Evolutionary conservation across 2,329 filamentous ascomycete species (phyloP).

Genomic region (Dothistroma pini): DNA sequence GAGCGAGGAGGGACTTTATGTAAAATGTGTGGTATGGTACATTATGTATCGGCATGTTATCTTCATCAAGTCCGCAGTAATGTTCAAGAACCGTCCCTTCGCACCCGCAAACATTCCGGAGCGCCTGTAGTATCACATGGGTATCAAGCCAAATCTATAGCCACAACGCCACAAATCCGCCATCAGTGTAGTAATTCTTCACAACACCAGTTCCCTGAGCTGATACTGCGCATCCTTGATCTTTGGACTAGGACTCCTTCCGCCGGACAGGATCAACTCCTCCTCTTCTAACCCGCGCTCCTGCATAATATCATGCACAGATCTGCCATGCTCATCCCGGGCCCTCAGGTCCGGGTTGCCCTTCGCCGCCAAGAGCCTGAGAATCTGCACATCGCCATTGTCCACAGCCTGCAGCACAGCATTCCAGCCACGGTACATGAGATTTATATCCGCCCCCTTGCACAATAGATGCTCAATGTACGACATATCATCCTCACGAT

Average conservation of each 20-base stretch:
- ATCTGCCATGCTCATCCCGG: conserved; percentile 53
- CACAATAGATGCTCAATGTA: conserved; percentile 61
- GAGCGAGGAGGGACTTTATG: no score
- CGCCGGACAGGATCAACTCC: conserved; percentile 23
- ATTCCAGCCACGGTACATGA: conserved; percentile 64
- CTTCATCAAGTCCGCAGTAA: neutral
- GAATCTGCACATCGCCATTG: conserved; percentile 56
- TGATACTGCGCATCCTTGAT: conserved; percentile 15
- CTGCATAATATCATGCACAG: conserved; percentile 56
- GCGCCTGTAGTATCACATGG: neutral
- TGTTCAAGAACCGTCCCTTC: neutral
- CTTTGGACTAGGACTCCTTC: conserved; percentile 14
- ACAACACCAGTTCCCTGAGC: conserved; percentile 16
- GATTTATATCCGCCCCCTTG: conserved; percentile 64
- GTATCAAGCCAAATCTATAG: neutral
- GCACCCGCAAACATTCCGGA: neutral
- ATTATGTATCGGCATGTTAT: neutral
- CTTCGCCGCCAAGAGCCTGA: conserved; percentile 51
- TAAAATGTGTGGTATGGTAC: neutral
- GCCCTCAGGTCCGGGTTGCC: conserved; percentile 51
- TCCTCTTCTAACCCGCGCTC: conserved; percentile 57
- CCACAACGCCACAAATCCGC: neutral
- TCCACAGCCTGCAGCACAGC: conserved; percentile 63
- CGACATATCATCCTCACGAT: conserved; percentile 54
- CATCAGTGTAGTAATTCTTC: no score